Conservation (phyloP, 2,329 filamentous ascomycete genomes). For the Hypoxylon sp. region DNA sequence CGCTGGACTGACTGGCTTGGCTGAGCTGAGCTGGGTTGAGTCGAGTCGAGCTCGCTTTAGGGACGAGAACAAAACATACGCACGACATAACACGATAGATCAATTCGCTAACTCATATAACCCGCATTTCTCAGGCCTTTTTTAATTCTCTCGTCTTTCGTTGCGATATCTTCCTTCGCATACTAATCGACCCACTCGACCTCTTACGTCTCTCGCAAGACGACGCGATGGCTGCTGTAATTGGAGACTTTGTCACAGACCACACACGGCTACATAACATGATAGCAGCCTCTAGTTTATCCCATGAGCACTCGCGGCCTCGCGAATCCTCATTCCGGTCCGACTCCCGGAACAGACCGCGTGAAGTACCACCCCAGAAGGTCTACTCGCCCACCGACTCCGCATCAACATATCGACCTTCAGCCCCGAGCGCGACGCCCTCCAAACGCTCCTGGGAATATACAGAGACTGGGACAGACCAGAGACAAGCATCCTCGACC, state of each 20-base stretch:
- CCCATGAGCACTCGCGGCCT: slow-evolving; percentile 62
- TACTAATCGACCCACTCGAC: slow-evolving; percentile 28
- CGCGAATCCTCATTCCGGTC: slow-evolving; percentile 59
- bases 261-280: slow-evolving; percentile 78
- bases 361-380: slow-evolving; percentile 46
- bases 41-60: slow-evolving; percentile 10
- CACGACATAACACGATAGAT: slow-evolving; percentile 8
- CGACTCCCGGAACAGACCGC: slow-evolving; percentile 54
- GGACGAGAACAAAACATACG: slow-evolving; percentile 6
- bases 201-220: slow-evolving; percentile 21
- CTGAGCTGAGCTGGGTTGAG: slow-evolving; percentile 21
- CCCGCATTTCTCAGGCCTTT: slow-evolving; percentile 24
- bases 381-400: slow-evolving; percentile 45
- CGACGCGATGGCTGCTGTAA: slow-evolving; percentile 73
- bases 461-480: slow-evolving; percentile 42
- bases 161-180: slow-evolving; percentile 23
- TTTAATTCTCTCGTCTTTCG: slow-evolving; percentile 18
- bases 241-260: slow-evolving; percentile 81
- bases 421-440: slow-evolving; percentile 46
- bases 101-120: slow-evolving; percentile 22
- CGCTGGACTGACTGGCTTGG: slow-evolving; percentile 17
- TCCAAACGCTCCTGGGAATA: slow-evolving; percentile 52
- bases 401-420: slow-evolving; percentile 41
- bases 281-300: slow-evolving; percentile 67
- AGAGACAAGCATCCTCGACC: slow-evolving; percentile 51